Conservation (phyloP, 176 grass and related monocot genomes). For the Lolium perenne region DNA sequence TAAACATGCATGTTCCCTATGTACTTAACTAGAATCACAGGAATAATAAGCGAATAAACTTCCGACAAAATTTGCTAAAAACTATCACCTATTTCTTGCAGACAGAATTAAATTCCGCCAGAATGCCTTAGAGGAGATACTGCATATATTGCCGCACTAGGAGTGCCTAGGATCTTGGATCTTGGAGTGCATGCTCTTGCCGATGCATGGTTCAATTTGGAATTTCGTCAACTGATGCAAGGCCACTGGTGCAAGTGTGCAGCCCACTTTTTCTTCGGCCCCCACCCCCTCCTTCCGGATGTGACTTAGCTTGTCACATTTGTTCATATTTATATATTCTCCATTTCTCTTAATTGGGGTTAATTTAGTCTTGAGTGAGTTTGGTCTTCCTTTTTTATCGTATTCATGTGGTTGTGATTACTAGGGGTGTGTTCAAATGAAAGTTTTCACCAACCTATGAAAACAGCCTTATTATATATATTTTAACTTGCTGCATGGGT, state of each 20-base stretch:
- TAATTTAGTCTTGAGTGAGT: background rate
- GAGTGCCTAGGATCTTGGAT: no score
- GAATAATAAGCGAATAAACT: background rate
- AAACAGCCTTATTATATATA: background rate
- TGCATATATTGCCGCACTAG: no score
- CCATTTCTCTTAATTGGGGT: background rate
- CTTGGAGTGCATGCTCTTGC: no score
- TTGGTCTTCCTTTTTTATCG: background rate
- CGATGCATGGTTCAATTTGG: no score
- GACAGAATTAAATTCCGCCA: background rate
- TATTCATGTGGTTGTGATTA: background rate
- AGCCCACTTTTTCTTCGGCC: no score
- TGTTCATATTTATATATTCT: no score
- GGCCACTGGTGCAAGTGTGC: no score
- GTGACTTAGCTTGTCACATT: no score
- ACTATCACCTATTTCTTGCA: background rate
- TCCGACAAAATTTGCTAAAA: background rate
- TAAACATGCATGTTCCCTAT: background rate
- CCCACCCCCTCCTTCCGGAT: no score
- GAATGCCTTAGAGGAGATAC: background rate
- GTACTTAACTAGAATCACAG: background rate
- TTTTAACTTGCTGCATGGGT: background rate
- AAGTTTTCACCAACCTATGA: background rate
- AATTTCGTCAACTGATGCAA: no score
- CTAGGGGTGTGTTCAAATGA: background rate